Evolutionary conservation across 2,329 filamentous ascomycete species (phyloP), one percentile per base, ranked within the genome.

Genomic region (Botrytis cinerea): DNA sequence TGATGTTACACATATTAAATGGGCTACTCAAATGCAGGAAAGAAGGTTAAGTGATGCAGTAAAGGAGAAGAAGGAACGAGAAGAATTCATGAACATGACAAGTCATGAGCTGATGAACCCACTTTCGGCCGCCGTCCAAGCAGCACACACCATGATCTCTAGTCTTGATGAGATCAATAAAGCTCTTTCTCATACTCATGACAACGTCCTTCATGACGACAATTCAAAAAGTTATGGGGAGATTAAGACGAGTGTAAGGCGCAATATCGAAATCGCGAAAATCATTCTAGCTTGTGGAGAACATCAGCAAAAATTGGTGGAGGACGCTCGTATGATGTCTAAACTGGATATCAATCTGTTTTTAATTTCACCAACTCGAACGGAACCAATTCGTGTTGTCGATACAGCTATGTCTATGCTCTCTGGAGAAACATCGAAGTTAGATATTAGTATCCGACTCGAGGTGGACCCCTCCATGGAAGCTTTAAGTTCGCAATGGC

Each of bases 11-110:
- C 40, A 69, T 16, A 20, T 70, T 18, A 69, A 61, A 48, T 73
- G 63, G 63, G 48, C 71, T 25, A 75, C 78, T 51, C 70, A 25
- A 40, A 72, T 75, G 45, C 46, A 69, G 40, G 38, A 73, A 35
- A 73, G 54, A 85, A 78, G 85, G 87, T 75, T 75, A 73, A 74
- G 75, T 64, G 85, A 89, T 73, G 87, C 87, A 2, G 85, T 89
- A 48, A 86, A 88, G 78, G 87, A 86, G 62, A 88, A 86, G 77
- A 83, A 90, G 7, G 90, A 92, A 79, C 92, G 95, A 79, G 91
- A 94, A 77, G 92, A 92, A 75, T 94, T 94, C 77, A 93, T 94
- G 79, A 92, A 93, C 81, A 93, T 93, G 83, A 88, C 87, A 3
- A 88, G 87, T 45, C 74, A 63, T 43, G 64, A 63, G 70, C 45